Conservation (phyloP, 2,329 filamentous ascomycete species). For the Pseudohalonectria lignicola region DNA sequence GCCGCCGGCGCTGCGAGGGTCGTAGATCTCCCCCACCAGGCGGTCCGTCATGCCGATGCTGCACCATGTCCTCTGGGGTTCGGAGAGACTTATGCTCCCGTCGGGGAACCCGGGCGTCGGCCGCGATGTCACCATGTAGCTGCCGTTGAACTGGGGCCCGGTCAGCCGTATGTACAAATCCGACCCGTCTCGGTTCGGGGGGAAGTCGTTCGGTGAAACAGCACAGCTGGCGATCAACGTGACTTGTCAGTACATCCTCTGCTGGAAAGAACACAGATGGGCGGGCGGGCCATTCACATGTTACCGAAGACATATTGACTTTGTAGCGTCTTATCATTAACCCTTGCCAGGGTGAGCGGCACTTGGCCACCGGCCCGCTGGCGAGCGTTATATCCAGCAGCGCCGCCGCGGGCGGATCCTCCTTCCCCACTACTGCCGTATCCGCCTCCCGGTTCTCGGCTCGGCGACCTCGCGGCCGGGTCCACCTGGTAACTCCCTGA, state of each 20-base stretch:
- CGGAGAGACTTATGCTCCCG: slow-evolving; percentile 74
- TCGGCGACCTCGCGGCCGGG: too few species aligned
- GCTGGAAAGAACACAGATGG: too few species aligned
- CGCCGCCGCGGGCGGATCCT: slow-evolving; percentile 10
- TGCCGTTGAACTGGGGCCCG: slow-evolving; percentile 29
- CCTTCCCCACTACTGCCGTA: too few species aligned
- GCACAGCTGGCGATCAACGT: slow-evolving; percentile 43
- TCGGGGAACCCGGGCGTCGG: slow-evolving; percentile 59
- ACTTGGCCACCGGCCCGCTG: slow-evolving; percentile 17
- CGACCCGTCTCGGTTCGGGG: slow-evolving; percentile 56
- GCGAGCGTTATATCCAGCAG: slow-evolving; percentile 7
- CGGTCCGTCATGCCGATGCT: slow-evolving; percentile 68
- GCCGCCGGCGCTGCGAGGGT: slow-evolving; percentile 53
- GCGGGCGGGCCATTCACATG: slow-evolving; percentile 31
- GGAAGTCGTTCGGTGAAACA: slow-evolving; percentile 76
- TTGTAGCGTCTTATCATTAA: slow-evolving; percentile 46
- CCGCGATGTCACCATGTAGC: slow-evolving; percentile 68
- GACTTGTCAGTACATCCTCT: slow-evolving; percentile 3
- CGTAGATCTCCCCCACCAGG: slow-evolving; percentile 62
- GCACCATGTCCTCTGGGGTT: slow-evolving; percentile 82
- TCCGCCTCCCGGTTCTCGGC: too few species aligned
- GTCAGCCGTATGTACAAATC: slow-evolving; percentile 73
- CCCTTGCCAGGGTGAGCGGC: slow-evolving; percentile 29
- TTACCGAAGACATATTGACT: slow-evolving; percentile 53
- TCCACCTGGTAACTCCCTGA: too few species aligned